Base-by-base conservation (phyloP, 164 flowering plant genomes). In the Platanus orientalis region DNA sequence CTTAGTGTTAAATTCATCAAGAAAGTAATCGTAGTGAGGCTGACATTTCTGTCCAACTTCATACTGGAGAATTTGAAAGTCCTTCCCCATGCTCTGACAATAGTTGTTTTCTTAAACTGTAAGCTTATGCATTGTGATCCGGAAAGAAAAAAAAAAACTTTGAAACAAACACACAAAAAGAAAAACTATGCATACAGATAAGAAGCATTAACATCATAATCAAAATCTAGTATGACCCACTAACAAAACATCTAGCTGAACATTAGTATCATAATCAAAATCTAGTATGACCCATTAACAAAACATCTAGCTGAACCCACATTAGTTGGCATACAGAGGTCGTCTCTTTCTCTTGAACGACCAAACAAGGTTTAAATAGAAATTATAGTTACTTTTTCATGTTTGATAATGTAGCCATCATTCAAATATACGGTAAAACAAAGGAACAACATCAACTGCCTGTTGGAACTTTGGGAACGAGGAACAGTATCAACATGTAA, bases 41-140 rank as follows among this genome's bases (percentile, higher is more conserved):
- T 92, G 97, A 72, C 85, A 91, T 64, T 85, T 95, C 70, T 95
- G 94, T 14, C 99, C 99, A 71, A 68, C 90, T 76, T 89, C 96
- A 69, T 89, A 94, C 69, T 86, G 97, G 51, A 94, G 89, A 78
- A 94, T 72, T 71, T 94, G 99, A 63, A n/a, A 94, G 89, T 57
- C 95, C 96, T 78, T 94, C 99, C 56, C 97, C 99, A 73, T 94
- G 90, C 64, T 91, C 98, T 94, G 92, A 16, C 66, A 65, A 52
- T 61, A 28, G n/a, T 40, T 42, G 52, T 64, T 27, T 9, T 28
- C 12, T 39, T 53, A 29, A 24, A 58, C 9, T 40, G 42, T 20
- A 54, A 14, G 19, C 21, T 27, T 5, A 45, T 42, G 26, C 23
- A 47, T 48, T 24, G 19, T 36, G 4, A 27, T 57, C 19, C 25